These are phyloP conservation scores for Oryza longistaminata DNA, from an alignment of 176 grass and related monocot species.

Conservation along the genomic window DNA sequence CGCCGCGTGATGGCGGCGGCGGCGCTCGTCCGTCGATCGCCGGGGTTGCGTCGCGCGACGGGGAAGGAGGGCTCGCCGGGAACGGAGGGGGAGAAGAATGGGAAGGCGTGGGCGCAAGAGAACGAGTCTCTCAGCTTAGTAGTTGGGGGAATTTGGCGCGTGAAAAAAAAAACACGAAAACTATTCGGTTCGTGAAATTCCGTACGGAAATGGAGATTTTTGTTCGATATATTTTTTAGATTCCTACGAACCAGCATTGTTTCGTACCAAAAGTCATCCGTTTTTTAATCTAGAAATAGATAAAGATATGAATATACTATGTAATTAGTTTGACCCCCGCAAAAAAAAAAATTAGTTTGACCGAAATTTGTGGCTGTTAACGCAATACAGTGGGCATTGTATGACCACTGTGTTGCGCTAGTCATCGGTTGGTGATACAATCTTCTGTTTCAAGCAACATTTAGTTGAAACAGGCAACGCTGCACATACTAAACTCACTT, in stretches of 20 bases:
- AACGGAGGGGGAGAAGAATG: neutral
- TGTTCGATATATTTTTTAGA: neutral
- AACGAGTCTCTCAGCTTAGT: conserved; percentile 21
- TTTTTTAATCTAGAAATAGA: neutral
- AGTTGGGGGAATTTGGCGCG: neutral
- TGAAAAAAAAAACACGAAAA: neutral
- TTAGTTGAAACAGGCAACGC: neutral
- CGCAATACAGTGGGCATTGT: neutral
- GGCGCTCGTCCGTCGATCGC: neutral
- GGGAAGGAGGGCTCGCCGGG: conserved; percentile 19
- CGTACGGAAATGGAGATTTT: neutral
- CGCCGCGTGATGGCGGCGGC: neutral
- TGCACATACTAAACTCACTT: neutral
- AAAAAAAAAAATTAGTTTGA: too few species aligned
- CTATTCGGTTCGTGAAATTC: neutral
- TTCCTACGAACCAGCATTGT: neutral
- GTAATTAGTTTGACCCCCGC: too few species aligned
- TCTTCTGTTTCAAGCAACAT: neutral
- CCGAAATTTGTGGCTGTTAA: neutral
- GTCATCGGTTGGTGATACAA: neutral
- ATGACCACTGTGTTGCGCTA: neutral
- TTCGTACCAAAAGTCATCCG: neutral
- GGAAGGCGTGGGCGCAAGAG: conserved; percentile 29
- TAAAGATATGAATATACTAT: too few species aligned
- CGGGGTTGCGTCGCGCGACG: neutral